These are phyloP conservation scores for Cryptococcus maquisensis DNA, from an alignment of 1,284 basidiomycete genomes.

Conservation along the genomic window DNA sequence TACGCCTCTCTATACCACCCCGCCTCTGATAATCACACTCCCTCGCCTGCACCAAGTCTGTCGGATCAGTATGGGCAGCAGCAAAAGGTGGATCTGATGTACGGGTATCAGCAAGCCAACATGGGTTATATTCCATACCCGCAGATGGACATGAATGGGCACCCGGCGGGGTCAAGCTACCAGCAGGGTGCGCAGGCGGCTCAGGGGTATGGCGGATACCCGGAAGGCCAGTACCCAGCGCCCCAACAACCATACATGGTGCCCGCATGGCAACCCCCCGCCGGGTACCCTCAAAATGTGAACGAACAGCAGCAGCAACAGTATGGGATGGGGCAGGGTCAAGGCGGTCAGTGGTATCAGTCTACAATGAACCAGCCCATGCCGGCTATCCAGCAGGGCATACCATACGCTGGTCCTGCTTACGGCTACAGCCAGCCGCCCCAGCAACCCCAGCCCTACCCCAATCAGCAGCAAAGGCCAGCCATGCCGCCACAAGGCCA, in stretches of 20 bases:
- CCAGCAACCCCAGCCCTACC: constrained; percentile 6
- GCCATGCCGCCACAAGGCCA: background rate
- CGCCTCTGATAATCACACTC: background rate
- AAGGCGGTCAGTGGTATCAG: constrained; percentile 10
- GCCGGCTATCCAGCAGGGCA: constrained; percentile 40
- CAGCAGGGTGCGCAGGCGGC: constrained; percentile 1
- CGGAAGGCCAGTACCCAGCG: background rate
- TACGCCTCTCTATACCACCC: constrained; percentile 39
- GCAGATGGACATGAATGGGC: constrained; percentile 10
- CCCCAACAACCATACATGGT: background rate
- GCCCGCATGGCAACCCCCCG: background rate
- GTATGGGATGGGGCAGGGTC: constrained; percentile 7
- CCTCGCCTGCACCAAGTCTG: background rate
- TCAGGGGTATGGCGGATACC: background rate
- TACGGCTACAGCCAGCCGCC: constrained; percentile 14
- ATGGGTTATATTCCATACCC: constrained; percentile 8
- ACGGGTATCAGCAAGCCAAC: constrained; percentile 8
- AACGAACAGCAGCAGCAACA: constrained; percentile 4
- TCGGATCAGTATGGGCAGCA: background rate
- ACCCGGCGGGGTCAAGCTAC: constrained; percentile 4
- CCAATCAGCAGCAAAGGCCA: constrained; percentile 2
- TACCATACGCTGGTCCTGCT: constrained; percentile 16
- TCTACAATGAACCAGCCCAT: constrained; percentile 19
- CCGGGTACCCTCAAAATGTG: background rate
- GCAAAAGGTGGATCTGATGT: background rate